phyloP scores from a whole-genome alignment of 768 basidiomycete species.

The Astraeus odoratus region DNA sequence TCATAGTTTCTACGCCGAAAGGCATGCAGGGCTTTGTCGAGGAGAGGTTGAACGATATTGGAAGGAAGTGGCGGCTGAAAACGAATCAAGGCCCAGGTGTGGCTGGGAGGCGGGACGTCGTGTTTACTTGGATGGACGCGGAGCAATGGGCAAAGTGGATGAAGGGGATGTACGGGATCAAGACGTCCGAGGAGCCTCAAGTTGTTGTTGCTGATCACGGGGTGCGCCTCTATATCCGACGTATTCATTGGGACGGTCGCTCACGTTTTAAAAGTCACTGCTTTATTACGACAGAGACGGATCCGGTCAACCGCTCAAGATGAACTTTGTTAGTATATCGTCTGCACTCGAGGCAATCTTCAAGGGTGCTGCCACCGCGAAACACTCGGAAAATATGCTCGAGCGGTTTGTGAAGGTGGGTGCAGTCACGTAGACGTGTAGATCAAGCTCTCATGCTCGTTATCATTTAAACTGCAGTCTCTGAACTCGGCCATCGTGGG shows the following conservation, averaged over 20 bases:
- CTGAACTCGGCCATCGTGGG: conserved; percentile 11
- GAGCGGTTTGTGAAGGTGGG: conserved; percentile 62
- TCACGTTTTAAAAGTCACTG: conserved; percentile 39
- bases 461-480: conserved; percentile 8
- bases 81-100: conserved; percentile 27
- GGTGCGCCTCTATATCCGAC: conserved; percentile 35
- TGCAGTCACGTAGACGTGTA: conserved; percentile 16
- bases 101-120: conserved; percentile 44
- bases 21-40: conserved; percentile 35
- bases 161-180: conserved; percentile 84
- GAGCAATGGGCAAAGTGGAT: conserved; percentile 84
- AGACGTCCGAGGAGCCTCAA: conserved; percentile 18
- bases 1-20: conserved; percentile 52
- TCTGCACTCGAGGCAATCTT: conserved; percentile 64
- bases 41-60: conserved; percentile 44
- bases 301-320: conserved; percentile 43
- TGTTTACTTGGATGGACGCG: conserved; percentile 88
- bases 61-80: conserved; percentile 49
- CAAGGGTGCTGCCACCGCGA: conserved; percentile 39
- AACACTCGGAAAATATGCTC: conserved; percentile 63
- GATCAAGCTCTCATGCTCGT: not conserved
- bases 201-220: conserved; percentile 79
- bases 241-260: not conserved
- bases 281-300: conserved; percentile 73
- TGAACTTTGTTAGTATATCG: conserved; percentile 54